These are phyloP conservation scores for Botryosphaeria dothidea DNA, from an alignment of 2,329 filamentous ascomycete genomes.

Conservation along the genomic window DNA sequence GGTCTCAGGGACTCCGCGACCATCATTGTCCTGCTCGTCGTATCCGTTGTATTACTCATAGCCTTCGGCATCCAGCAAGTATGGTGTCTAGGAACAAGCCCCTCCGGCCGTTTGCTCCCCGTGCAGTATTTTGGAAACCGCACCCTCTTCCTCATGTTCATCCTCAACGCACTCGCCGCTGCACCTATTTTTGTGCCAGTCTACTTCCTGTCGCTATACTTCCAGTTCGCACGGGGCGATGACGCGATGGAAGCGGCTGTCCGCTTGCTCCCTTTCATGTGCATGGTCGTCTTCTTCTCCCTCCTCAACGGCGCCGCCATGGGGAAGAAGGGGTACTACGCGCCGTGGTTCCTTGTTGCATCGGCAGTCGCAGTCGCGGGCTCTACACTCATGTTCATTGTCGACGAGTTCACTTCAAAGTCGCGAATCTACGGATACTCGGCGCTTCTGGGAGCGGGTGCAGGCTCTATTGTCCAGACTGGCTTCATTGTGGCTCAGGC, in stretches of 20 bases:
- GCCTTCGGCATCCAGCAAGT: too few species aligned
- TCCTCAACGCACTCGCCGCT: constrained; percentile 43
- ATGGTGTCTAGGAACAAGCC: too few species aligned
- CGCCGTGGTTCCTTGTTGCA: not conserved
- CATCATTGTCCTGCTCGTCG: too few species aligned
- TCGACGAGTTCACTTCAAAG: not conserved
- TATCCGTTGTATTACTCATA: too few species aligned
- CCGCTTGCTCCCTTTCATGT: constrained; percentile 11
- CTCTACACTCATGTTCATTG: not conserved
- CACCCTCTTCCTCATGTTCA: constrained; percentile 32
- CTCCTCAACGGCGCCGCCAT: constrained; percentile 43
- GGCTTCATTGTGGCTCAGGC: not conserved
- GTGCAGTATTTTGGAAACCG: constrained; percentile 47
- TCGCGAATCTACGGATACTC: not conserved
- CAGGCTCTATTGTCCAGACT: not conserved
- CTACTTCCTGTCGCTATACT: constrained; percentile 33
- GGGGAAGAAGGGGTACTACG: not conserved
- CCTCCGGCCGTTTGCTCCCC: constrained; percentile 27
- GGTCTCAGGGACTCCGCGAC: too few species aligned
- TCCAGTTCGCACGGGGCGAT: constrained; percentile 14
- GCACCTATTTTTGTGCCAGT: constrained; percentile 36
- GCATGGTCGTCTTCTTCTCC: constrained; percentile 29
- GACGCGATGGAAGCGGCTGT: not conserved
- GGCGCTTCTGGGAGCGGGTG: not conserved
- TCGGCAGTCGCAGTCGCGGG: not conserved